phyloP scores from a whole-genome alignment of 2,329 filamentous ascomycete species.

The Fusarium penzigii region DNA sequence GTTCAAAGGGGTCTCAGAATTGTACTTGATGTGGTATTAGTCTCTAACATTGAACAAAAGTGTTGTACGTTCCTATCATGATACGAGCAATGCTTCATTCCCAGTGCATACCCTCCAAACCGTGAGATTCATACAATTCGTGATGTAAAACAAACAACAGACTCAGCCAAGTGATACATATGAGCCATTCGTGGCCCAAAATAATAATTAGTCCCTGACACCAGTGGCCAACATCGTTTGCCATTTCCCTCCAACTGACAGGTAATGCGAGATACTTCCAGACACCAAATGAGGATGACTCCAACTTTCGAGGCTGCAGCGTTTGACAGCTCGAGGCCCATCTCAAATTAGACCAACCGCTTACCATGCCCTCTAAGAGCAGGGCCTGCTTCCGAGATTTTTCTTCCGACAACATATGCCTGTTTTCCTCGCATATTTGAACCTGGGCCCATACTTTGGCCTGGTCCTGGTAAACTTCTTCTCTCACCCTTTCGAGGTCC shows the following conservation, averaged over 20 bases:
- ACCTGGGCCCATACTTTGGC: slow-evolving; percentile 5
- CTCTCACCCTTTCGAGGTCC: slow-evolving; percentile 20
- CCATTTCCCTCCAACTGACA: too few species aligned
- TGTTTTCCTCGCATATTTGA: slow-evolving; percentile 1
- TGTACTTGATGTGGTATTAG: background rate
- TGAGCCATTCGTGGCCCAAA: too few species aligned
- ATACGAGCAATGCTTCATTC: background rate
- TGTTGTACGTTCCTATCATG: background rate
- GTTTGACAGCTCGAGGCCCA: too few species aligned
- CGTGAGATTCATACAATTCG: too few species aligned
- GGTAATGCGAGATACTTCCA: too few species aligned
- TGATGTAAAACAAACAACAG: too few species aligned
- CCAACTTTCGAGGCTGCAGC: too few species aligned
- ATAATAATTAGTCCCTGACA: too few species aligned
- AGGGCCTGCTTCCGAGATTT: slow-evolving; percentile 1
- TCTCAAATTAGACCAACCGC: slow-evolving; percentile 3
- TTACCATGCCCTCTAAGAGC: slow-evolving; percentile 10
- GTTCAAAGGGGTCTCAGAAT: background rate
- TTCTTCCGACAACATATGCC: slow-evolving; percentile 2
- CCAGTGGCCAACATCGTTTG: too few species aligned
- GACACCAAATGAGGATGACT: slow-evolving; percentile 1
- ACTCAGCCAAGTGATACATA: too few species aligned
- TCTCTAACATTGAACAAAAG: background rate
- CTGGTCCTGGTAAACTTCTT: slow-evolving; percentile 20
- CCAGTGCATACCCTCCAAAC: background rate